Conservation (phyloP, 2,329 filamentous ascomycete genomes). For the Raffaelea arxii region DNA sequence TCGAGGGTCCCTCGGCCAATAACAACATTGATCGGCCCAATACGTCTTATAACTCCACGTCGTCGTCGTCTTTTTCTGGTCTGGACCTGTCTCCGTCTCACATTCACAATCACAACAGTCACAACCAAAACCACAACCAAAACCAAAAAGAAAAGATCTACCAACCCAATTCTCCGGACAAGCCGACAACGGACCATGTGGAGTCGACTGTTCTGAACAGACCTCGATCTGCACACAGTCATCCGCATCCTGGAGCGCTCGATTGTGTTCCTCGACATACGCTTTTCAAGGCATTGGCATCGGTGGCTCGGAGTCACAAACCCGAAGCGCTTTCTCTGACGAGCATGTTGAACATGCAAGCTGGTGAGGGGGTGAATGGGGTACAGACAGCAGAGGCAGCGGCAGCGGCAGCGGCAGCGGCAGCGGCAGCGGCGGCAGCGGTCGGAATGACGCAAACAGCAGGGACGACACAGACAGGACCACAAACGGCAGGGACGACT, state of each 20-base stretch:
- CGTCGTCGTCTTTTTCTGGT: conserved; percentile 11
- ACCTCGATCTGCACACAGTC: conserved; percentile 15
- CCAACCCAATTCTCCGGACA: too few species aligned
- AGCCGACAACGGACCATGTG: conserved; percentile 6
- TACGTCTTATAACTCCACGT: conserved; percentile 7
- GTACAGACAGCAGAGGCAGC: neutral
- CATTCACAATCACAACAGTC: neutral
- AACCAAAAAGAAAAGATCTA: too few species aligned
- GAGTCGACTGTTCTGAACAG: conserved; percentile 5
- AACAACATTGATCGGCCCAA: conserved; percentile 3
- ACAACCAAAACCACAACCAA: conserved; percentile 1
- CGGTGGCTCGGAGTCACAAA: conserved; percentile 49
- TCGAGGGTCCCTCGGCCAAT: too few species aligned
- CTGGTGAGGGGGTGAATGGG: too few species aligned
- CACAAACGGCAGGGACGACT: neutral
- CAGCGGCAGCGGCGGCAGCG: neutral
- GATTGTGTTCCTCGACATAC: conserved; percentile 69
- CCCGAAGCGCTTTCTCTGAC: conserved; percentile 54
- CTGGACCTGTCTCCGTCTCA: neutral
- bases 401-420: neutral
- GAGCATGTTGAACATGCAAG: conserved; percentile 49
- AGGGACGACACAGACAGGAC: neutral
- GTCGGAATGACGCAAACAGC: neutral
- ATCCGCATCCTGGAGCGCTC: conserved; percentile 34
- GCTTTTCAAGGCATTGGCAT: conserved; percentile 72